Evolutionary conservation across 164 flowering plant genomes (phyloP).

Genomic region (Sedum album): DNA sequence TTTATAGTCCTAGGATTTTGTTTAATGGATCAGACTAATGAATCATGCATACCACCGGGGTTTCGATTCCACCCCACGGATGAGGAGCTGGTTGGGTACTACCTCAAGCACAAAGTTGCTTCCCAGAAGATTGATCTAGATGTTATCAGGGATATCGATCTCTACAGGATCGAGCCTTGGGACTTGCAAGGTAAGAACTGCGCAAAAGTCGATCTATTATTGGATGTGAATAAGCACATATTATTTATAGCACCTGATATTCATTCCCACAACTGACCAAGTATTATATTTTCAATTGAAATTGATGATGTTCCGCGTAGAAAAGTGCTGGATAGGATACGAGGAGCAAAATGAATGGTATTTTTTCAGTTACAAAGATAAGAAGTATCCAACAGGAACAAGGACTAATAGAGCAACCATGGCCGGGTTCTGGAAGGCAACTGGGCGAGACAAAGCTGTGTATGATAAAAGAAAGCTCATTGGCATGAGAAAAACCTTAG

Average conservation of each 20-base stretch:
- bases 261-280: not conserved
- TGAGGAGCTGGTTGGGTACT: slow-evolving; percentile 84
- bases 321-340: slow-evolving; percentile 71
- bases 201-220: not conserved
- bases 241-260: not conserved
- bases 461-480: slow-evolving; percentile 60
- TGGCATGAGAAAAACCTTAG: slow-evolving; percentile 91
- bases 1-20: not conserved
- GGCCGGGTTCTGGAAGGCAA: slow-evolving; percentile 94
- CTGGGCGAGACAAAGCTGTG: slow-evolving; percentile 81
- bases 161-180: slow-evolving; percentile 89
- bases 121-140: slow-evolving; percentile 82
- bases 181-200: slow-evolving; percentile 60
- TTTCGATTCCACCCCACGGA: slow-evolving; percentile 90
- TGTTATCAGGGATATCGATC: slow-evolving; percentile 80
- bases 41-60: slow-evolving; percentile 79
- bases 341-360: slow-evolving; percentile 87
- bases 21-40: slow-evolving; percentile 34
- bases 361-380: slow-evolving; percentile 87
- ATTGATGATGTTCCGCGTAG: slow-evolving; percentile 22
- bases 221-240: not conserved
- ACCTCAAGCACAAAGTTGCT: slow-evolving; percentile 70
- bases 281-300: not conserved
- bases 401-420: slow-evolving; percentile 81
- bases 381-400: slow-evolving; percentile 93